Base-by-base conservation (phyloP, 768 basidiomycete species). In the Russula emetica region DNA sequence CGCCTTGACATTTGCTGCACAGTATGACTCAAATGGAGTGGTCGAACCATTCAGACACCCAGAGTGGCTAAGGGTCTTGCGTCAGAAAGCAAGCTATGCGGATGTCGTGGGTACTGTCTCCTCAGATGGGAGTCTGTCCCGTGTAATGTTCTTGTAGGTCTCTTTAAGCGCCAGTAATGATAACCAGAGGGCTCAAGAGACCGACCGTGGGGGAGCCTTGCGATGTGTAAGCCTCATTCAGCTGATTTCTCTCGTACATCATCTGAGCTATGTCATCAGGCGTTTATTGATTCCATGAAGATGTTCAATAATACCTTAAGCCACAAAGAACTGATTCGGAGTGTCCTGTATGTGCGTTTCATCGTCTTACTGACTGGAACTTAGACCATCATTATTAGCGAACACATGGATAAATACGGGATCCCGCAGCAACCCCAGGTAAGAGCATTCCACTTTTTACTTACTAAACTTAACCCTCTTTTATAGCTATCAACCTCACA, bases 141-240 rank as follows among this genome's bases (percentile, higher is more conserved):
- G 8, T 49, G 3, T 34, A n/a, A 20, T 34, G 6, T 55, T 8
- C 16, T 20, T 55, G 3, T 45, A 61, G 60, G 24, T 61, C 11
- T 61, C 52, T 26, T 16, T 61, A 18, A 49, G 54, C 1, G 61
- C 54, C 2, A 47, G 61, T 34, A 55, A 30, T n/a, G 61, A 56
- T 26, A 3, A 38, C 24, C 54, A 24, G 18, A 6, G 1, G 2
- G 55, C 54, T 26, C 5, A 1, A 7, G 55, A 62, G 20, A 45
- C 22, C n/a, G 3, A 7, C 26, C 14, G 14, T 3, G 55, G 55
- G 11, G 61, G 61, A 3, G 61, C 55, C 0, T n/a, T 62, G 26
- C 32, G 47, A 18, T 8, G 3, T 0, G 61, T 56, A 18, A 38
- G 61, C n/a, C 10, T 30, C 26, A 28, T 56, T 36, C 28, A 24